Base-by-base conservation (phyloP, 2,329 filamentous ascomycete species). In the Trichoderma harzianum region DNA sequence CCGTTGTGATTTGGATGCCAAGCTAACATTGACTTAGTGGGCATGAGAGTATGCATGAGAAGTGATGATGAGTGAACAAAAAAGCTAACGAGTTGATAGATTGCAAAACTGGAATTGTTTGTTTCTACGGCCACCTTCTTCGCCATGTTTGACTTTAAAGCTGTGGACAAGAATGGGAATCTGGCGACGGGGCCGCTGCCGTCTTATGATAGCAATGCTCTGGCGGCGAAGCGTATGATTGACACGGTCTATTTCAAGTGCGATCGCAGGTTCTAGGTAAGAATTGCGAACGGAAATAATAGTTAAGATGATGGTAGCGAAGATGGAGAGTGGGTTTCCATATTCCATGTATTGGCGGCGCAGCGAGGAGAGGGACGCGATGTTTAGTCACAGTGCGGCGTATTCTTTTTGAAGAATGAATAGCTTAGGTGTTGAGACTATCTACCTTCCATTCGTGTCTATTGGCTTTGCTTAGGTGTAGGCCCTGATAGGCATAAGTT, bases 91-190 rank as follows among this genome's bases (percentile, higher is more conserved):
- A 6, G 11, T 16, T 16, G 7, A 14, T 72, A 81, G 76, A 87
- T 88, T 76, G 86, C 87, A 1, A 88, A 88, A 74, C 78, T 89
- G 1, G 86, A 88, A 76, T 83, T 84, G 70, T 84, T 82, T 65
- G 77, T 88, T 72, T 84, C 87, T 34, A 82, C 81, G 0, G 85
- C 84, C 1, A 82, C 84, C 61, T 87, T 87, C 70, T 69, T 86
- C 18, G 83, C 86, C 3, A 81, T 81, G 55, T 88, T 87, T 69
- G 83, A 87, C 70, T 85, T 84, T 70, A 75, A 79, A 11, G 78
- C 86, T 3, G 75, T 77, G n/a, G 82, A 88, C 55, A 76, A 77
- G 57, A 69, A 79, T 3, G 86, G 84, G 0, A 79, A 78, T 30
- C 65, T 72, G 12, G 66, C 58, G 16, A 67, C 57, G 4, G 36